Base-by-base conservation (phyloP, 495 filamentous ascomycete species). In the Astrothelium macrocarpum region DNA sequence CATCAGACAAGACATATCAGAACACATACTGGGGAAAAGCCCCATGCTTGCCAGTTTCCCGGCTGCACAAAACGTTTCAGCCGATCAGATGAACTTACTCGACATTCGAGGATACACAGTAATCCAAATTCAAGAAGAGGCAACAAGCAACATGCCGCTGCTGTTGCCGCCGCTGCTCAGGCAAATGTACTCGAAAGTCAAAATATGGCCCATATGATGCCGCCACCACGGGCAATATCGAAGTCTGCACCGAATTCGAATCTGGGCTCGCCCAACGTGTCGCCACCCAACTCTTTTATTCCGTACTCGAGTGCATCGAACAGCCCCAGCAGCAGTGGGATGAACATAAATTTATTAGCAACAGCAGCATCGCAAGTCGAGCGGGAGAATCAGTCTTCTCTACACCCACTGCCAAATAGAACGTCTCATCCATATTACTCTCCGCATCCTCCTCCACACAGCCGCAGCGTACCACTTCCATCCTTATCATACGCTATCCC, bases 11-110 rank as follows among this genome's bases (percentile, higher is more conserved):
- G 94, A 66, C 94, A 98, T 74, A 97, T 98, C 71, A 85, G 94
- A 67, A 97, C 95, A 9, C 94, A 98, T 74, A 98, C 94, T 1
- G 95, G 94, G 64, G 94, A 98, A 79, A 98, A 97, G 80, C 94
- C 94, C 20, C 94, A 98, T 71, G 91, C 87, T 45, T 98, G 94
- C 83, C 84, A 88, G 69, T 96, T 90, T 71, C 90, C 90, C 2
- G 93, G 91, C 60, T 98, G 94, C 84, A 94, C 90, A 59, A 98
- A 98, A 78, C 89, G 91, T 64, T 98, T 98, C 83, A 95, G 90
- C 69, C 85, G 94, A 28, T 97, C 95, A 23, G 94, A 98, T 70
- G 94, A 98, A 77, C 81, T 98, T 62, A 98, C 94, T 46, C 85
- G 94, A 56, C 94, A 98, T 78, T 97, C 94, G 73, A 83, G 94